These are phyloP conservation scores for Alternaria triticina DNA, from an alignment of 2,329 filamentous ascomycete genomes.

Conservation along the genomic window DNA sequence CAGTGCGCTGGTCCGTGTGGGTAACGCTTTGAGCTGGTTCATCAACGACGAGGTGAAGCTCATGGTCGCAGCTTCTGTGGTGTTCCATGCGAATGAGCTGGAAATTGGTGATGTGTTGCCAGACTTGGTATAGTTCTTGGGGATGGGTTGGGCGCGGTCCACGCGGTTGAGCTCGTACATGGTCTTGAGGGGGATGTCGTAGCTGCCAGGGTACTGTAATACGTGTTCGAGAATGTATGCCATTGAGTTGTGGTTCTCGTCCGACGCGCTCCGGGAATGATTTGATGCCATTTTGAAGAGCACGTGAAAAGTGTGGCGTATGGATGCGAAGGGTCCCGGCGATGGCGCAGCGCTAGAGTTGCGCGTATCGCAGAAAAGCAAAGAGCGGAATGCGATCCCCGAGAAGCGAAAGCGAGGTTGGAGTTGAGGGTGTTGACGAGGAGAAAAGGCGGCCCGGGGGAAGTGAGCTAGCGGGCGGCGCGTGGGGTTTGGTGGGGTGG, in stretches of 20 bases:
- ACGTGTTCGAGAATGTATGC: constrained; percentile 54
- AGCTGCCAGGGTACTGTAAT: constrained; percentile 65
- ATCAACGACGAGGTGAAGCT: constrained; percentile 60
- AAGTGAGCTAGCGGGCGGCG: constrained; percentile 7
- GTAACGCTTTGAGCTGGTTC: constrained; percentile 64
- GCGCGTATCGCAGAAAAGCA: constrained; percentile 5
- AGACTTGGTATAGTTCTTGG: constrained; percentile 33
- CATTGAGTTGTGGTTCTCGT: constrained; percentile 41
- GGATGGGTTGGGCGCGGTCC: constrained; percentile 54
- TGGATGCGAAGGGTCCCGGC: constrained; percentile 6
- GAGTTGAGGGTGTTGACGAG: constrained; percentile 1
- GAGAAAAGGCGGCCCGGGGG: constrained; percentile 22
- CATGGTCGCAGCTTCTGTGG: constrained; percentile 48
- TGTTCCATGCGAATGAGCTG: constrained; percentile 40
- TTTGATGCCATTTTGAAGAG: constrained; percentile 37
- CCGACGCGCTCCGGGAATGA: constrained; percentile 49
- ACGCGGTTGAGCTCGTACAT: constrained; percentile 72
- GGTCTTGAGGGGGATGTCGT: constrained; percentile 70
- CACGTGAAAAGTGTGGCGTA: constrained; percentile 4
- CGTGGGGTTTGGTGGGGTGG: constrained; percentile 30
- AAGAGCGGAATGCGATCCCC: not conserved
- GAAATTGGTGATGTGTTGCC: constrained; percentile 47
- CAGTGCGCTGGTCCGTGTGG: constrained; percentile 66
- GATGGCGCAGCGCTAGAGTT: constrained; percentile 12
- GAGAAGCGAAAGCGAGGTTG: not conserved